Evolutionary conservation across 2,329 filamentous ascomycete species (phyloP), one percentile per base, ranked within the genome.

Genomic region (Microsporum ferrugineum): DNA sequence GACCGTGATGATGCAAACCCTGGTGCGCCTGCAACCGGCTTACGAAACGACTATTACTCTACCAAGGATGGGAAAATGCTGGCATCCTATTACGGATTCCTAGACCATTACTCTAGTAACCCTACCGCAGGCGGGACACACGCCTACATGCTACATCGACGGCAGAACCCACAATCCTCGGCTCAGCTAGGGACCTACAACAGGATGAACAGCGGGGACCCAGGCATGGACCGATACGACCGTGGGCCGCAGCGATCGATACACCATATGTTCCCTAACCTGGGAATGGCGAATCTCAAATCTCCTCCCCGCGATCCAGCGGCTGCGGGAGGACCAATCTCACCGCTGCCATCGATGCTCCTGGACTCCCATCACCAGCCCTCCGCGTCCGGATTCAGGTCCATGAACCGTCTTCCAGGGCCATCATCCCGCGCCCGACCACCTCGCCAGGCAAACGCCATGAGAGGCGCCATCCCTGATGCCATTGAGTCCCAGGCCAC

Each of bases 1-100:
- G 65, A 63, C 45, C 64, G 61, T 57, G 47, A 73, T 66, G 74
- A 75, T 62, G 66, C 73, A 67, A n/a, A 27, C 12, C 29, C 33
- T 3, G 27, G 31, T 31, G 34, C 17, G 31, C 68, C 65, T 34
- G 70, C 68, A 5, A 67, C 70, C 62, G 63, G 71, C 66, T 60
- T 91, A 7, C 85, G 94, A 8, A 89, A 94, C 62, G 91, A 96
- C 67, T 97, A 97, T 72, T 97, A 94, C 70, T 86, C 89, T 27
- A 90, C 91, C 7, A 96, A 96, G 70, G 91, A 99, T 69, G 89
- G 91, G 64, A 99, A 99, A 77, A 96, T 99, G 89, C 87, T 94
- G n/a, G 89, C 91, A 14, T 97, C 92, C 0, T 94, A 96, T 71
- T 91, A 94, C 69, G 91, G 91, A 1, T 99, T 99, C 72, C 79